Evolutionary conservation across 2,329 filamentous ascomycete species (phyloP).

Genomic region (Westerdykella aurantiaca): DNA sequence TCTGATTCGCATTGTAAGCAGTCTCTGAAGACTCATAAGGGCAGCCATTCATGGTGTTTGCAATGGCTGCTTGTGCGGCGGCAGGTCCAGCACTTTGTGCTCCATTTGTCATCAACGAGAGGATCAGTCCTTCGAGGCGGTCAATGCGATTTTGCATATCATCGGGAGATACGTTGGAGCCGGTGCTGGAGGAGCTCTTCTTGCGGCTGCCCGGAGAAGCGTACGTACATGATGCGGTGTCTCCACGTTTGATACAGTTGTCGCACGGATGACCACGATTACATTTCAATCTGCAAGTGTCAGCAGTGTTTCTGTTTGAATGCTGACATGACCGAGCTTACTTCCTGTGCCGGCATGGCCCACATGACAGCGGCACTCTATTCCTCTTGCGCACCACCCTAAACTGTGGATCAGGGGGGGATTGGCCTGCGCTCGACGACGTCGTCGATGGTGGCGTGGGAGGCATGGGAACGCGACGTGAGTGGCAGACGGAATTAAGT

Average conservation of each 20-base stretch:
- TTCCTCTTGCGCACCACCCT: constrained; percentile 89
- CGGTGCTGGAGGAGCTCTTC: constrained; percentile 57
- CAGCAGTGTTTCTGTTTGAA: constrained; percentile 8
- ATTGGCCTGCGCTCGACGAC: constrained; percentile 69
- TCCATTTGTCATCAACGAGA: constrained; percentile 90
- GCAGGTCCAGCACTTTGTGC: constrained; percentile 54
- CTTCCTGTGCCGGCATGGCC: constrained; percentile 88
- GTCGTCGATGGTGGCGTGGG: constrained; percentile 73
- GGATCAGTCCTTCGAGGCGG: constrained; percentile 81
- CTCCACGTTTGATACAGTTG: constrained; percentile 86
- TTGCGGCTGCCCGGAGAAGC: constrained; percentile 64
- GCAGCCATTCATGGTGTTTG: constrained; percentile 38
- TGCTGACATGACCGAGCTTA: constrained; percentile 39
- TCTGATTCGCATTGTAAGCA: constrained; percentile 48
- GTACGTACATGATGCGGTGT: constrained; percentile 78
- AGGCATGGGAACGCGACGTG: constrained; percentile 50
- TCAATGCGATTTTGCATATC: constrained; percentile 99
- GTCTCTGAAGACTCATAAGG: constrained; percentile 25
- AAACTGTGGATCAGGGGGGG: constrained; percentile 80
- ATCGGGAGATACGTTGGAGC: constrained; percentile 62
- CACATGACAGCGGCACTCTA: constrained; percentile 83
- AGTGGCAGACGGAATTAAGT: constrained; percentile 10
- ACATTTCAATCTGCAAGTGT: constrained; percentile 66
- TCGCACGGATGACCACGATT: constrained; percentile 87
- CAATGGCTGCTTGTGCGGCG: constrained; percentile 55